Evolutionary conservation across 768 basidiomycete genomes (phyloP).

Genomic region (Auricularia heimuer): DNA sequence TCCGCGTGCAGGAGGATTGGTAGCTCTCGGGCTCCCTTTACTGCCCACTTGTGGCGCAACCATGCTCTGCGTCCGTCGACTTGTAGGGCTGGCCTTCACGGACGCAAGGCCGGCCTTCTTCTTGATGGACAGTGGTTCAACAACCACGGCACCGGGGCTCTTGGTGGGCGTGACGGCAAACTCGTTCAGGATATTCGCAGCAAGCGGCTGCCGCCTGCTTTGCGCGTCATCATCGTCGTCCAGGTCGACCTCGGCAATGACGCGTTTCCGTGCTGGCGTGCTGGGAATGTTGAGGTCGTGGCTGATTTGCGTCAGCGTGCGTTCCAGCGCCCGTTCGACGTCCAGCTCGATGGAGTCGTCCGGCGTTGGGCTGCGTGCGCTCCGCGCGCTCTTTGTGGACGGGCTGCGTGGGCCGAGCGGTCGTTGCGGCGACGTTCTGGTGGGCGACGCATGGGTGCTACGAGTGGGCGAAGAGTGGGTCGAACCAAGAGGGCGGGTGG

Average conservation of each 20-base stretch:
- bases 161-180: constrained; percentile 10
- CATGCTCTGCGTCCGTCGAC: background rate
- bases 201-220: background rate
- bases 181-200: background rate
- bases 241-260: background rate
- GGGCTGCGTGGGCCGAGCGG: background rate
- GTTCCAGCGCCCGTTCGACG: constrained; percentile 2
- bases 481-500: background rate
- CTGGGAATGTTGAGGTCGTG: background rate
- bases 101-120: constrained; percentile 56
- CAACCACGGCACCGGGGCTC: constrained; percentile 25
- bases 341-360: constrained; percentile 27
- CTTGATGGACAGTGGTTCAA: constrained; percentile 78
- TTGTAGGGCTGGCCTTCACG: background rate
- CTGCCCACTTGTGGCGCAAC: background rate
- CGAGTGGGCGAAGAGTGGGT: constrained; percentile 23
- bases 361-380: constrained; percentile 60
- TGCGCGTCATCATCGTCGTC: background rate
- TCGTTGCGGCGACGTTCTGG: too few species aligned
- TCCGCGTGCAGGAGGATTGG: background rate
- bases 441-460: background rate
- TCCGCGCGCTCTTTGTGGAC: constrained; percentile 16
- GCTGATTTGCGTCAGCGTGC: constrained; percentile 2
- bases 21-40: background rate
- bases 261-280: background rate